Evolutionary conservation across 1,139 yeast species (phyloP).

Genomic region (Hansenula lynferdii): DNA sequence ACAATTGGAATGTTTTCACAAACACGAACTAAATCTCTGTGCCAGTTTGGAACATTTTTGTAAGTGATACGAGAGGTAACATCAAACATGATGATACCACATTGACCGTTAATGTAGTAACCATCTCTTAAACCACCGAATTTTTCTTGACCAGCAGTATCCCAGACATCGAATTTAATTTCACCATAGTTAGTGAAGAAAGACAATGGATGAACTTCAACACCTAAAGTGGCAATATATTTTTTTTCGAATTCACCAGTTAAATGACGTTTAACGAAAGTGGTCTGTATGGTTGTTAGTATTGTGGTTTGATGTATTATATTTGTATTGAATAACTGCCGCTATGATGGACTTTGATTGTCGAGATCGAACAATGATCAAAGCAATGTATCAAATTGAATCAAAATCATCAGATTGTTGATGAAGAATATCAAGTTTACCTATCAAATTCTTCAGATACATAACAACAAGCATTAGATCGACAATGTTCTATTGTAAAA

Average conservation of each 20-base stretch:
- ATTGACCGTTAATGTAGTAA: constrained; percentile 98
- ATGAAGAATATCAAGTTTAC: no score
- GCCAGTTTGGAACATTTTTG: constrained; percentile 99
- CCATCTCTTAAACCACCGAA: constrained; percentile 99
- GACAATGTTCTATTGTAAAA: no score
- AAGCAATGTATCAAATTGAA: not conserved
- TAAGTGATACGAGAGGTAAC: constrained; percentile 99
- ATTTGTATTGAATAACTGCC: no score
- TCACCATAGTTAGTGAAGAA: constrained; percentile 99
- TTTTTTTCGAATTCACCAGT: constrained; percentile 99
- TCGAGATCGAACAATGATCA: not conserved
- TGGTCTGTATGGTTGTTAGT: constrained; percentile 48
- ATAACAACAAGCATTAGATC: not conserved
- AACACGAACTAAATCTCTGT: constrained; percentile 97
- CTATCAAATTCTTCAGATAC: no score
- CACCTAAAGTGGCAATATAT: constrained; percentile 99
- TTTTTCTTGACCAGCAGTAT: constrained; percentile 99
- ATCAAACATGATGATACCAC: constrained; percentile 99
- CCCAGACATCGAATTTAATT: constrained; percentile 99
- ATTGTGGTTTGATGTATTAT: not conserved
- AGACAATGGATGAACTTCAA: constrained; percentile 97
- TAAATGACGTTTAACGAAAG: constrained; percentile 98
- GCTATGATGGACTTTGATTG: no score
- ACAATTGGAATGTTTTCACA: constrained; percentile 99
- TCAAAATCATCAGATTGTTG: not conserved